These are phyloP conservation scores for Pyrus communis DNA, from an alignment of 306 rosid species.

Conservation along the genomic window DNA sequence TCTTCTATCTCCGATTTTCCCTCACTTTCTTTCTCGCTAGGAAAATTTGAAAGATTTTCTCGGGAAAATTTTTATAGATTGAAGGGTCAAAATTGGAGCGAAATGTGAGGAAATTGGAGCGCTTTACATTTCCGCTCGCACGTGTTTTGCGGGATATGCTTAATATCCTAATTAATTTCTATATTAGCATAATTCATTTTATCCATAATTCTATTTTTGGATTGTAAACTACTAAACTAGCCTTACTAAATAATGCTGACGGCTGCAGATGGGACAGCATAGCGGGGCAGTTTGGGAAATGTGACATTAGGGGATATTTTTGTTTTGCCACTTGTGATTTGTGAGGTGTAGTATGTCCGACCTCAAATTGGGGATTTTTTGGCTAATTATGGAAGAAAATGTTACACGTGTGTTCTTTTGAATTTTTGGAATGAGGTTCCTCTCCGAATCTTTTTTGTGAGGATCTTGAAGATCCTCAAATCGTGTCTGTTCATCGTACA, in stretches of 20 bases:
- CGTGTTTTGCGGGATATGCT: slow-evolving; percentile 6
- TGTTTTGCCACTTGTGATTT: background rate
- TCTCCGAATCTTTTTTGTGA: too few relatives aligned
- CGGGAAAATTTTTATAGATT: background rate
- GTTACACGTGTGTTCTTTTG: slow-evolving; percentile 24
- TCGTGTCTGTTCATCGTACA: too few relatives aligned
- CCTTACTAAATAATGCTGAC: background rate
- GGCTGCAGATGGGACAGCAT: background rate
- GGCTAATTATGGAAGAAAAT: slow-evolving; percentile 13
- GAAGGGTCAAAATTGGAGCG: slow-evolving; percentile 2
- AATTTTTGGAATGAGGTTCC: background rate
- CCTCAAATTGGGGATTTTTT: background rate
- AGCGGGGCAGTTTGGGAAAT: background rate
- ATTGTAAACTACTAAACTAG: background rate
- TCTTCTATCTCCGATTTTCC: background rate
- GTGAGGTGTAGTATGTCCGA: background rate
- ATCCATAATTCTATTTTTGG: background rate
- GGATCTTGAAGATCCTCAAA: too few relatives aligned
- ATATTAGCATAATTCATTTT: background rate
- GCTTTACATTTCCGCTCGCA: background rate
- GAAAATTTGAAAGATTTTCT: background rate
- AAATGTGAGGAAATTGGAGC: background rate
- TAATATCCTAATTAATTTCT: background rate
- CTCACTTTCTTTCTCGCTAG: background rate
- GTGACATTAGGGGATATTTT: background rate